Percentiles rank a stretch among this genome's conserved stretches.
These are phyloP conservation scores for Fusarium tjaetaba DNA, from an alignment of 2,329 filamentous ascomycete species.

Conservation along the genomic window DNA sequence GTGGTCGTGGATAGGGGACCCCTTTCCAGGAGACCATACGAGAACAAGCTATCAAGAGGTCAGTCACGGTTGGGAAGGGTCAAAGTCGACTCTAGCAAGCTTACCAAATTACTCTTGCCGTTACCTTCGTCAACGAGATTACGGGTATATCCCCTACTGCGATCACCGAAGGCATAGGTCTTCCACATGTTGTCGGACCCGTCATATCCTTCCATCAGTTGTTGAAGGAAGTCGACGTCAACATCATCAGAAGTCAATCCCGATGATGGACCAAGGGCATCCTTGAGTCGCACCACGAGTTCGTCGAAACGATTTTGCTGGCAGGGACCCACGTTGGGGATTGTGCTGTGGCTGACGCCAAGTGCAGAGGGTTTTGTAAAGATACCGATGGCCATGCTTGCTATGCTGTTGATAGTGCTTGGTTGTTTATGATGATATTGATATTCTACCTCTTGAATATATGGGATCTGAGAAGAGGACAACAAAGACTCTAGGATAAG, in stretches of 20 bases:
- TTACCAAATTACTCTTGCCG: conserved; percentile 77
- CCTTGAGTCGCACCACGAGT: conserved; percentile 78
- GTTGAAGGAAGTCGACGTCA: conserved; percentile 75
- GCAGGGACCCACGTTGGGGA: conserved; percentile 37
- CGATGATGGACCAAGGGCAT: conserved; percentile 80
- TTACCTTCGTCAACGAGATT: conserved; percentile 93
- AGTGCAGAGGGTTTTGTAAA: conserved; percentile 39
- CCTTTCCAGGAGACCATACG: conserved; percentile 88
- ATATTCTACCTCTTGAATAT: conserved; percentile 13
- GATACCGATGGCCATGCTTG: conserved; percentile 51
- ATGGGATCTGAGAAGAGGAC: conserved; percentile 30
- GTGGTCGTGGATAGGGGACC: conserved; percentile 88
- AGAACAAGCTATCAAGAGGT: conserved; percentile 73
- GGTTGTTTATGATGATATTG: conserved; percentile 18
- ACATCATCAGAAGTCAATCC: conserved; percentile 86
- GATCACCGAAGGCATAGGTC: conserved; percentile 78
- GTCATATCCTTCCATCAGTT: conserved; percentile 78
- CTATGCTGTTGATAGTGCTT: conserved; percentile 20
- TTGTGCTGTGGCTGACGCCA: conserved; percentile 24
- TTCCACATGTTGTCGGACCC: conserved; percentile 77
- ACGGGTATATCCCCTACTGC: conserved; percentile 78
- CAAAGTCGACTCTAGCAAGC: conserved; percentile 41
- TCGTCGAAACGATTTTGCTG: conserved; percentile 67
- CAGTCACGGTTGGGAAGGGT: conserved; percentile 21
- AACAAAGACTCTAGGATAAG: conserved; percentile 38